Evolutionary conservation across 2,329 filamentous ascomycete species (phyloP), one percentile per base, ranked within the genome.

Genomic region (Claviceps quebecensis): DNA sequence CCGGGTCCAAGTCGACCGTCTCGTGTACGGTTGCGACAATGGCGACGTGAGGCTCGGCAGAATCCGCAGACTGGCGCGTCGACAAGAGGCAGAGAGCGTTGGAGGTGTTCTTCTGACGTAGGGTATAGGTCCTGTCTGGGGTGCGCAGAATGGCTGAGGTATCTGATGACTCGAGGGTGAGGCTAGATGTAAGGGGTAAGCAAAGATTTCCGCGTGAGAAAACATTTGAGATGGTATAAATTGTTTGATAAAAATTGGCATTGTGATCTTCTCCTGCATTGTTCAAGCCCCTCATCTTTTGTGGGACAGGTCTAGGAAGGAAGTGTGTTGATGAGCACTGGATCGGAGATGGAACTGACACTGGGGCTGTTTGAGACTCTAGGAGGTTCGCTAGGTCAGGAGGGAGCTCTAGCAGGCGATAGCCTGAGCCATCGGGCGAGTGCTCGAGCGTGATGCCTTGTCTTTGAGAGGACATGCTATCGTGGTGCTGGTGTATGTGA

Each of bases 41-140:
- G 41, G 67, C 67, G 2, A 83, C 56, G 11, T 69, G 68, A 1
- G 64, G 56, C 34, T 65, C 60, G 7, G 65, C 55, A 16, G 53
- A 51, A 26, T 52, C 54, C 2, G 47, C 48, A 4, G 58, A 45
- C 13, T 53, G 17, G 46, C 53, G 40, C 5, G 71, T 66, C 26
- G 67, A 61, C 36, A 83, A 67, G 3, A 84, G 62, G 58, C 83
- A 75, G 46, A 84, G 69, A n/a, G 76, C 75, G 60, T 84, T 84
- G 45, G 80, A 84, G 0, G 80, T 83, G 62, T 83, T 83, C 62
- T 83, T 83, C 59, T 83, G 80, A 34, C 76, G 77, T 46, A 84
- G 70, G 5, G 72, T 71, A 65, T 81, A 84, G 16, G 72, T 75
- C 57, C 72, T 74, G 50, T 68, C 63, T 3, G 71, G 72, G 1